Conservation (phyloP, 306 rosid species). For the Pyrus pyrifolia region DNA sequence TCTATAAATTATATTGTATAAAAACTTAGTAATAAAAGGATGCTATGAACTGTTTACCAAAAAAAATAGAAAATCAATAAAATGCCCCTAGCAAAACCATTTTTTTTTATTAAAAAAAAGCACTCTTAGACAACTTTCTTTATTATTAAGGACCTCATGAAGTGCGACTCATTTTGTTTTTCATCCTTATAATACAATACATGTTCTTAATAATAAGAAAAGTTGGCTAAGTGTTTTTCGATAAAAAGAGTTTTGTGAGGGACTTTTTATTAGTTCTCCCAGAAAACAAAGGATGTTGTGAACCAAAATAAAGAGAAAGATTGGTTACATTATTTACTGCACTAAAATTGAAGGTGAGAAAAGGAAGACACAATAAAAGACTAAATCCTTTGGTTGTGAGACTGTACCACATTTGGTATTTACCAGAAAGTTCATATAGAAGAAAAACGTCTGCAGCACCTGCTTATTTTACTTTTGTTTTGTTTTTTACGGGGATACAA, state of each 20-base stretch:
- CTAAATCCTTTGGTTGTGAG: neutral
- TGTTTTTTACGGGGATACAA: neutral
- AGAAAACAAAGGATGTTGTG: neutral
- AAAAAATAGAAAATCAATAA: neutral
- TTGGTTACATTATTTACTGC: neutral
- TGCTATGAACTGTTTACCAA: neutral
- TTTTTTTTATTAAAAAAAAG: neutral
- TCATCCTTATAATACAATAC: no score
- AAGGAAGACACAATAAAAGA: neutral
- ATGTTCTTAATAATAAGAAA: no score
- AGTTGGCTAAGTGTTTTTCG: no score
- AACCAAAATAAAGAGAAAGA: neutral
- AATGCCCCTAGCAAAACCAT: neutral
- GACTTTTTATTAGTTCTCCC: no score
- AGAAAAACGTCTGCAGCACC: neutral
- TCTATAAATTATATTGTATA: neutral
- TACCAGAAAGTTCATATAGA: neutral
- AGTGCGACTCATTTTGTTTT: no score
- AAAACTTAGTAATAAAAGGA: neutral
- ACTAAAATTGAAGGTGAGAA: neutral
- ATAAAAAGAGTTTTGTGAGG: no score
- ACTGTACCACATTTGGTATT: neutral
- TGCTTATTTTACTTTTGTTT: neutral
- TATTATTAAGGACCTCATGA: no score
- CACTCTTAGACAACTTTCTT: neutral